Conservation (phyloP, 306 rosid genomes). For the Cucurbita argyrosperma region DNA sequence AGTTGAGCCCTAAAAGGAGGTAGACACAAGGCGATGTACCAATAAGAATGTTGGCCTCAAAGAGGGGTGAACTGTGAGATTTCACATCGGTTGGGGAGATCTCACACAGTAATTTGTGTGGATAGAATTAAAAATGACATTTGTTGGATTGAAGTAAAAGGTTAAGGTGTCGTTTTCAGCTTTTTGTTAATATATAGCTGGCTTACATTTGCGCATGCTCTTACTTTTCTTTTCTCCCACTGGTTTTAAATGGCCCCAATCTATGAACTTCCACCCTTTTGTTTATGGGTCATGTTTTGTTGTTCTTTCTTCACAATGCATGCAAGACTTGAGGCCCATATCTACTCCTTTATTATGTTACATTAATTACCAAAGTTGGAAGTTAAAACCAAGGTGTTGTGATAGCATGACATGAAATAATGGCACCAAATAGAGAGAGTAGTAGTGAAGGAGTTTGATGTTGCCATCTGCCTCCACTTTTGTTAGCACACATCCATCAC, state of each 20-base stretch:
- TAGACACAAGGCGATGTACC: too few relatives aligned
- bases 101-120: not conserved
- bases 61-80: too few relatives aligned
- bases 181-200: not conserved
- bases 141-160: not conserved
- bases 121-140: not conserved
- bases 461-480: not conserved
- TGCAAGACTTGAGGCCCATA: not conserved
- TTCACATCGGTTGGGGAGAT: too few relatives aligned
- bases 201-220: not conserved
- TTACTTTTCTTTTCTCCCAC: not conserved
- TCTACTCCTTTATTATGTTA: not conserved
- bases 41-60: too few relatives aligned
- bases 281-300: not conserved
- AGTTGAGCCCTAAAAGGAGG: rapidly evolving
- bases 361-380: not conserved
- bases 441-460: not conserved
- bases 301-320: not conserved
- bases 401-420: not conserved
- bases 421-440: not conserved
- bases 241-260: not conserved
- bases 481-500: not conserved
- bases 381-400: not conserved
- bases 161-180: not conserved
- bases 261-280: not conserved